Evolutionary conservation across 1,284 basidiomycete genomes (phyloP).

Genomic region (Bondarzewia mesenterica): DNA sequence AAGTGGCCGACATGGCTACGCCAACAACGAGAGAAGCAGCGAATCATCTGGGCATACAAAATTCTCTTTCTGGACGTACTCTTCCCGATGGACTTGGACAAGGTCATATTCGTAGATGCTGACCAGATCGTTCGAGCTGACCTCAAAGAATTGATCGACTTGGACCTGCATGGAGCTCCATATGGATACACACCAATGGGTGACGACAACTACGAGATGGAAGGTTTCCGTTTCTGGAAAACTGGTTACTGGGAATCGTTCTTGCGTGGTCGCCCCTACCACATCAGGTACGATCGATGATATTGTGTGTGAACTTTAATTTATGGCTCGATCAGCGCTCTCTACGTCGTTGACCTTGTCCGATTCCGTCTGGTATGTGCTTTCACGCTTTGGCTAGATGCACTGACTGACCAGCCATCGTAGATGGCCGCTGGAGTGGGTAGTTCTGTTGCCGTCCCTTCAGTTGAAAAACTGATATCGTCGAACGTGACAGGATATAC

Average conservation of each 20-base stretch:
- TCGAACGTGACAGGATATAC: slow-evolving; percentile 55
- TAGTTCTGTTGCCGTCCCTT: slow-evolving; percentile 5
- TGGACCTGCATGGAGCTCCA: slow-evolving; percentile 86
- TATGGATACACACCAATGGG: slow-evolving; percentile 98
- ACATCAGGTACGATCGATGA: slow-evolving; percentile 65
- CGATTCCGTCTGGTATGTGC: slow-evolving; percentile 76
- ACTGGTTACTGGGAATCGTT: slow-evolving; percentile 91
- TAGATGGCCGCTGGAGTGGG: slow-evolving; percentile 76
- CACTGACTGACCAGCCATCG: slow-evolving; percentile 1
- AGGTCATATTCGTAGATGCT: slow-evolving; percentile 98
- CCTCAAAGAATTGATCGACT: slow-evolving; percentile 84
- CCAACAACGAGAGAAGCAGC: slow-evolving; percentile 94
- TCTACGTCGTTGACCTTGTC: slow-evolving; percentile 96
- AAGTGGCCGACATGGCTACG: slow-evolving; percentile 99
- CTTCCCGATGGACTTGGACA: slow-evolving; percentile 97
- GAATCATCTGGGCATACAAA: slow-evolving; percentile 99
- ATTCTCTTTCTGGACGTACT: slow-evolving; percentile 98
- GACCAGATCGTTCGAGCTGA: slow-evolving; percentile 97
- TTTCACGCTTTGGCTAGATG: background rate
- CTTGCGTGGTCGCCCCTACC: slow-evolving; percentile 76
- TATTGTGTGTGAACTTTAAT: background rate
- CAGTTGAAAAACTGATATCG: background rate
- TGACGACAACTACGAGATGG: slow-evolving; percentile 90
- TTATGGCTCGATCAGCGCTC: slow-evolving; percentile 48
- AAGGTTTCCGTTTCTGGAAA: slow-evolving; percentile 98